Percentiles rank a stretch among this genome's conserved stretches.
phyloP scores from a whole-genome alignment of 2,329 filamentous ascomycete genomes.

The Clarireedia monteithiana region DNA sequence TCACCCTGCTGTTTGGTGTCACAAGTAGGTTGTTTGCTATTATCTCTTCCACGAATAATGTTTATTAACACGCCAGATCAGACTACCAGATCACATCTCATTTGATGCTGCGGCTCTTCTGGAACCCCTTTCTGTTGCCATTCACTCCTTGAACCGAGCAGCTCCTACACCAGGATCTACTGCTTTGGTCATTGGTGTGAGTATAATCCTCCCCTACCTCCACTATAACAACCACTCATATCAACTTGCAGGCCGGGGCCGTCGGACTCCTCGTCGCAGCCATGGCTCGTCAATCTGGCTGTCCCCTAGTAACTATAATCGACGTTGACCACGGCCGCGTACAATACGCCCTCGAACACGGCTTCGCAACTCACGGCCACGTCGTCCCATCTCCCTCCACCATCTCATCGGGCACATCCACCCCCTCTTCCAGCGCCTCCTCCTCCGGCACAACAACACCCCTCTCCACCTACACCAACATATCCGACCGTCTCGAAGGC shows the following conservation, averaged over 20 bases:
- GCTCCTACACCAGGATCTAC: conserved; percentile 43
- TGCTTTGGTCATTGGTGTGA: conserved; percentile 52
- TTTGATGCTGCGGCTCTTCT: conserved; percentile 53
- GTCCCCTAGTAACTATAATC: conserved; percentile 49
- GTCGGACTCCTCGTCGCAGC: conserved; percentile 56
- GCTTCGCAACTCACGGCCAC: conserved; percentile 53
- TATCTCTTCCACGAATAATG: background rate
- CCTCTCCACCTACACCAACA: conserved; percentile 33
- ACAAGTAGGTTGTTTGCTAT: conserved; percentile 40
- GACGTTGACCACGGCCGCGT: conserved; percentile 54
- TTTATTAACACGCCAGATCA: conserved; percentile 21
- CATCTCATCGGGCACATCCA: conserved; percentile 42
- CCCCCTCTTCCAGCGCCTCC: conserved; percentile 30
- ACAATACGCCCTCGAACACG: conserved; percentile 48
- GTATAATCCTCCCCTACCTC: background rate
- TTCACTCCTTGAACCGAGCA: conserved; percentile 53
- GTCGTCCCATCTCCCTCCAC: conserved; percentile 42
- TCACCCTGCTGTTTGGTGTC: conserved; percentile 53
- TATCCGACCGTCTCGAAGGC: conserved; percentile 40
- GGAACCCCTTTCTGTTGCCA: conserved; percentile 54
- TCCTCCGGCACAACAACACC: conserved; percentile 29
- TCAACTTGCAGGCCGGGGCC: conserved; percentile 37
- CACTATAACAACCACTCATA: background rate
- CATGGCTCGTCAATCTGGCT: conserved; percentile 54
- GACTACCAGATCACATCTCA: conserved; percentile 50